Base-by-base conservation (phyloP, 208 protist genomes). In the Wallacemonas sp. region DNA sequence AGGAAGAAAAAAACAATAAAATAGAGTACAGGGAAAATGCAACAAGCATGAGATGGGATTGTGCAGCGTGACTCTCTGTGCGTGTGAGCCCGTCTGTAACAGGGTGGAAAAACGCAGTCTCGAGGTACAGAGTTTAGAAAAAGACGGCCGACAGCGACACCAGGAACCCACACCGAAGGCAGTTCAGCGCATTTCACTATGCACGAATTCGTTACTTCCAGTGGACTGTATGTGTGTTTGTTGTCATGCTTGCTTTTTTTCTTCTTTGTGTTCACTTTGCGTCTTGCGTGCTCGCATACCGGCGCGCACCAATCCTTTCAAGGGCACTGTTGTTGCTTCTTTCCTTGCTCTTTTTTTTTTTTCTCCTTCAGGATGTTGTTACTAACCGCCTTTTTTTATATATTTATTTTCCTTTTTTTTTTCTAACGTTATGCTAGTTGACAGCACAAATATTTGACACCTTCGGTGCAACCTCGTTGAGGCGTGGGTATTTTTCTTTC, bases 351-450 rank as follows among this genome's bases (percentile, higher is more conserved):
- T 41, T 14, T 41, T 41, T 41, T 41, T 0, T 41, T 41, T 41
- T 41, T 41, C 36, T 41, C 12, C 12, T 41, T 41, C 0, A 41
- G 10, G 36, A 41, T 41, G 36, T 41, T n/a, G n/a, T n/a, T n/a
- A n/a, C n/a, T n/a, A n/a, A n/a, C n/a, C n/a, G n/a, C n/a, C n/a
- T 41, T 41, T 41, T 0, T 41, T 41, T 41, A 16, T 41, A 1
- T 48, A 0, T 49, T 65, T 65, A 11, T 49, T 65, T 65, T 0
- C 18, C 8, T 65, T 49, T 44, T 29, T 69, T 61, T 57, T 61
- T 46, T 61, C n/a, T n/a, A n/a, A n/a, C n/a, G n/a, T 55, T 54
- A 3, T 66, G 38, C 12, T 11, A 42, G 36, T 41, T 41, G 36
- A 41, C 7, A 41, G 36, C 36, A 41, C 36, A 41, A 7, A 41